phyloP scores from a whole-genome alignment of 2,329 filamentous ascomycete species.

The Xylaria sp. region DNA sequence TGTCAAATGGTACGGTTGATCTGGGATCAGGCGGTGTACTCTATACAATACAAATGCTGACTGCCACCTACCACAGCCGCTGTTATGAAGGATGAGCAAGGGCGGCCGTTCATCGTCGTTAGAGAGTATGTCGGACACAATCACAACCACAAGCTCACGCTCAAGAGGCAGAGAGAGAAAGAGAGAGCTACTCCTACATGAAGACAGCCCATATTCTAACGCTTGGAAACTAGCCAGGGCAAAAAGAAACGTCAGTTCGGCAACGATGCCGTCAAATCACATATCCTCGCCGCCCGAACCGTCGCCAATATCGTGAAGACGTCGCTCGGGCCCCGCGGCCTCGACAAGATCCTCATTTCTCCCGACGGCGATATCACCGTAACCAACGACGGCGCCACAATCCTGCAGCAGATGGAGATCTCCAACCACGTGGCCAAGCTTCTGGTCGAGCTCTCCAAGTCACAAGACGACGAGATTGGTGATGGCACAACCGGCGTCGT shows the following conservation, averaged over 20 bases:
- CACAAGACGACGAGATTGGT: slow-evolving; percentile 98
- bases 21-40: slow-evolving; percentile 1
- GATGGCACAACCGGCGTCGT: slow-evolving; percentile 98
- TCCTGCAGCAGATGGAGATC: slow-evolving; percentile 98
- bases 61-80: slow-evolving; percentile 58
- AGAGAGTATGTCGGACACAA: slow-evolving; percentile 78
- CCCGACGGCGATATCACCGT: slow-evolving; percentile 99
- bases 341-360: slow-evolving; percentile 99
- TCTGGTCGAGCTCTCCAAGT: slow-evolving; percentile 95
- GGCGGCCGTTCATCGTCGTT: slow-evolving; percentile 96
- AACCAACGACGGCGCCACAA: slow-evolving; percentile 98
- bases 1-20: slow-evolving; percentile 77
- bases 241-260: slow-evolving; percentile 98
- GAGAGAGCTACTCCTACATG: slow-evolving; percentile 17
- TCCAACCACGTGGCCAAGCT: slow-evolving; percentile 98
- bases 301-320: slow-evolving; percentile 98
- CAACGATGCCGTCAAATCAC: slow-evolving; percentile 96
- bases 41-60: slow-evolving; percentile 27
- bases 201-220: slow-evolving; percentile 32
- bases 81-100: slow-evolving; percentile 96
- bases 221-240: slow-evolving; percentile 74
- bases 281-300: slow-evolving; percentile 95
- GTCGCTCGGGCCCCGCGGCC: slow-evolving; percentile 91
- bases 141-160: neutral
- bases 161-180: neutral